Evolutionary conservation across 805 yeast species (phyloP), one percentile per base, ranked within the genome.

Genomic region (Cyberlindnera japonica): DNA sequence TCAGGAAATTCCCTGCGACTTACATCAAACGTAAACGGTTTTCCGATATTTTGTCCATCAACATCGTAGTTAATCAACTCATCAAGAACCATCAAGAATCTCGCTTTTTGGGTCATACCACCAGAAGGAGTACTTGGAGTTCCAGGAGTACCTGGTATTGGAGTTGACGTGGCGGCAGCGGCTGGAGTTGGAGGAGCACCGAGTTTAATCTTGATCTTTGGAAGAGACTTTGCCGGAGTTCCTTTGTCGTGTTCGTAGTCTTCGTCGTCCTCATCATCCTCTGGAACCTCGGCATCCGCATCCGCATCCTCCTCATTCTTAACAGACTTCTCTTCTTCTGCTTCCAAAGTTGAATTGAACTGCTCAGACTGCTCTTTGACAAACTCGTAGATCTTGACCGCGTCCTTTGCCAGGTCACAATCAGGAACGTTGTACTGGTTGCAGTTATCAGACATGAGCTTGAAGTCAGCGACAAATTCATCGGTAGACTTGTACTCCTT

Each of bases 21-120:
- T 3, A 91, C 93, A 40, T 79, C 81, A 23, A 80, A 84, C 65
- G 83, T 58, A 57, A 89, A 90, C 1, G 95, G 85, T 12, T 74
- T 83, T 44, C 84, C 74, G 29, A 83, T 67, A 35, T 65, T 50
- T 18, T 55, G 58, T 16, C 58, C 59, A 19, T 61, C 49, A 14
- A 63, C 49, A 21, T 53, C 53, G 23, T 53, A 54, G 15, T 54
- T 41, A 24, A 45, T 43, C 27, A 51, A 25, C 18, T 45, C 49
- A 13, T 48, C 54, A 21, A 49, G 41, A 6, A 47, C 45, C 21
- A 35, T 38, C 10, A 40, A 23, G 35, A 50, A 48, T 26, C 43
- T 36, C 1, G 45, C 48, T 34, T 48, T 56, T 39, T 43, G 51
- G 13, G 45, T 47, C 36, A 46, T 37, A 1, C 33, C 36, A 16